phyloP scores from a whole-genome alignment of 495 filamentous ascomycete genomes.

The Apiosordaria backusii region DNA sequence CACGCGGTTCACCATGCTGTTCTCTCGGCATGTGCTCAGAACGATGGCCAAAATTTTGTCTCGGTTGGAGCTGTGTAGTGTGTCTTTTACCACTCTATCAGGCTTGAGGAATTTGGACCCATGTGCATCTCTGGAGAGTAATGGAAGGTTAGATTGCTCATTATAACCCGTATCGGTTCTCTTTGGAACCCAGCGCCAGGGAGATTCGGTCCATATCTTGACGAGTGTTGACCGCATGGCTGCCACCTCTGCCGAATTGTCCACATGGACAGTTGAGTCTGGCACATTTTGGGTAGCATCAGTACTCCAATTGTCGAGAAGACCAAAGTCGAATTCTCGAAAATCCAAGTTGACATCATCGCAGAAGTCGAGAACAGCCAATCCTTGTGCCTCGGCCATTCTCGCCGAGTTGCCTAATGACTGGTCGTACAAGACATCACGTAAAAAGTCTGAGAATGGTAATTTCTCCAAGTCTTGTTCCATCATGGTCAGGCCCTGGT shows the following conservation, averaged over 20 bases:
- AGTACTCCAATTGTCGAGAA: conserved; percentile 56
- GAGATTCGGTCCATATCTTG: conserved; percentile 43
- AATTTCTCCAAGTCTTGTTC: conserved; percentile 25
- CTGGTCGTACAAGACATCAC: conserved; percentile 35
- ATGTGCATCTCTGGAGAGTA: conserved; percentile 40
- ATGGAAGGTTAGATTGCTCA: conserved; percentile 53
- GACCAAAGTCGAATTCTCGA: conserved; percentile 57
- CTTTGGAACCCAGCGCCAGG: conserved; percentile 54
- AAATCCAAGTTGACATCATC: conserved; percentile 55
- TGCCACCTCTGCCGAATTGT: conserved; percentile 24
- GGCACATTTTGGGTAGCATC: conserved; percentile 28
- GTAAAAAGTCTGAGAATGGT: conserved; percentile 37
- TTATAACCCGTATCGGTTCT: conserved; percentile 48
- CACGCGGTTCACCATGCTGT: conserved; percentile 44
- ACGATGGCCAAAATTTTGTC: conserved; percentile 59
- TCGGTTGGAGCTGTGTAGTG: conserved; percentile 46
- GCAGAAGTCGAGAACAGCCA: conserved; percentile 45
- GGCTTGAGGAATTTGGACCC: conserved; percentile 19
- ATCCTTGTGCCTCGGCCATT: conserved; percentile 33
- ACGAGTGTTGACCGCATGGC: conserved; percentile 33
- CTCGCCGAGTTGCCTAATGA: conserved; percentile 23
- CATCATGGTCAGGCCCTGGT: conserved; percentile 9
- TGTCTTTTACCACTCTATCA: conserved; percentile 39
- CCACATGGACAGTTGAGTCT: conserved; percentile 9
- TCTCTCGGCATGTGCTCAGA: conserved; percentile 46